Conservation (phyloP, 2,329 filamentous ascomycete genomes). For the Emmonsiellopsis sp. region DNA sequence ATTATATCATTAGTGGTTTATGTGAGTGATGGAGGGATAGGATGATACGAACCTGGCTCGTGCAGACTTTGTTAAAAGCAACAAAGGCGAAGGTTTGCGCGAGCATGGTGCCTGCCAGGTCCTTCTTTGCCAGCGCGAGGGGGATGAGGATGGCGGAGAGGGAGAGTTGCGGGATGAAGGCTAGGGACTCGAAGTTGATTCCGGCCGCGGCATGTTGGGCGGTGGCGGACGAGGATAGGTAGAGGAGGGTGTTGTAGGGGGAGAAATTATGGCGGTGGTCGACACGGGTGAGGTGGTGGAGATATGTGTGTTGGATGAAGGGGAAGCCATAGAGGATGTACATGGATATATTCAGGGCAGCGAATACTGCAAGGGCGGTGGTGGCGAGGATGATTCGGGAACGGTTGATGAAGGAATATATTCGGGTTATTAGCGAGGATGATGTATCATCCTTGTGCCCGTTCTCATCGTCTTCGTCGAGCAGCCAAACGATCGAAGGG, state of each 20-base stretch:
- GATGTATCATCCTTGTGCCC: background rate
- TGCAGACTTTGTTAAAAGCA: constrained; percentile 97
- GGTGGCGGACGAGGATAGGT: constrained; percentile 63
- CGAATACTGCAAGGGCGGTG: constrained; percentile 63
- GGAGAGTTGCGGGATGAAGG: constrained; percentile 79
- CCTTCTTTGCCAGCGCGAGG: constrained; percentile 65
- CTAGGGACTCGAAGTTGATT: constrained; percentile 59
- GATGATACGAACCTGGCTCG: constrained; percentile 64
- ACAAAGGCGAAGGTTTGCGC: constrained; percentile 97
- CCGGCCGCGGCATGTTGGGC: constrained; percentile 17
- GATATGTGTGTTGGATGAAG: constrained; percentile 82
- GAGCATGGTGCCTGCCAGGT: constrained; percentile 75
- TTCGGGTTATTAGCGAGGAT: constrained; percentile 1
- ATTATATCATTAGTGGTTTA: constrained; percentile 5
- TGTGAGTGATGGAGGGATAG: background rate
- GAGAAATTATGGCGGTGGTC: constrained; percentile 99
- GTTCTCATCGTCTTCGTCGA: constrained; percentile 19
- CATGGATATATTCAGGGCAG: constrained; percentile 67
- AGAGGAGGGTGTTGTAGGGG: constrained; percentile 85
- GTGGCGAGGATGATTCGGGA: constrained; percentile 32
- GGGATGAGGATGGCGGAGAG: constrained; percentile 71
- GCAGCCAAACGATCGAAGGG: constrained; percentile 40
- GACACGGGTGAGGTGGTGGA: constrained; percentile 85
- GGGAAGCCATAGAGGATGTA: constrained; percentile 65
- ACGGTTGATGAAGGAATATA: constrained; percentile 26